Base-by-base conservation (phyloP, 2,329 filamentous ascomycete genomes). In the Magnaporthiopsis rhizophila region DNA sequence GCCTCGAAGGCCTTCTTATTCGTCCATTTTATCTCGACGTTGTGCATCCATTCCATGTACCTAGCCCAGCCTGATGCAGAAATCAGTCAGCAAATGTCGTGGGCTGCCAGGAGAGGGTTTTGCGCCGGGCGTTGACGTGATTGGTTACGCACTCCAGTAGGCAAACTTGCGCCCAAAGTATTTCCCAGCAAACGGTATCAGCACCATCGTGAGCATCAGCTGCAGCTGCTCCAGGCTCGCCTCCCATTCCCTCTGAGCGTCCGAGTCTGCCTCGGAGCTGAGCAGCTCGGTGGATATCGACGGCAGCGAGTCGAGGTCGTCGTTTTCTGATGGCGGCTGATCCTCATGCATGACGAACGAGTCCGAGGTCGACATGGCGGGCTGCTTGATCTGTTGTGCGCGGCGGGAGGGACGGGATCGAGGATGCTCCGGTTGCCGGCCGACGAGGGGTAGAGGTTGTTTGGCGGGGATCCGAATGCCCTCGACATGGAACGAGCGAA, bases 201-300 rank as follows among this genome's bases (percentile, higher is more conserved):
- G 77, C 61, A 98, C 90, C 92, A 99, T 96, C 26, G 91, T 96
- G 74, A 98, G 78, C 69, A 99, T 82, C 68, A 98, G 82, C 79
- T 99, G 92, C 66, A 99, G 79, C 78, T 99, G 95, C 76, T 97
- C 91, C 67, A 99, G 79, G 71, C 91, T 96, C 72, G 93, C 91
- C 71, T 94, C 89, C 95, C 95, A 99, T 78, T 99, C 94, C 66
- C 86, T 85, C 76, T 99, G 94, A 12, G 95, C 95, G 74, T 98
- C 94, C 56, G 90, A 92, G 66, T 89, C 81, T 66, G 82, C 81
- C 62, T 89, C 86, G 38, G 79, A 81, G 69, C 68, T 68, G 64
- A 78, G 77, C 61, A 78, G 76, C 66, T 79, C 77, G 68, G 80
- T 84, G 24, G 83, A 83, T 61, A 82, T 79, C 64, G 87, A 89